phyloP scores from a whole-genome alignment of 768 basidiomycete genomes.

The Tricholoma sp. region DNA sequence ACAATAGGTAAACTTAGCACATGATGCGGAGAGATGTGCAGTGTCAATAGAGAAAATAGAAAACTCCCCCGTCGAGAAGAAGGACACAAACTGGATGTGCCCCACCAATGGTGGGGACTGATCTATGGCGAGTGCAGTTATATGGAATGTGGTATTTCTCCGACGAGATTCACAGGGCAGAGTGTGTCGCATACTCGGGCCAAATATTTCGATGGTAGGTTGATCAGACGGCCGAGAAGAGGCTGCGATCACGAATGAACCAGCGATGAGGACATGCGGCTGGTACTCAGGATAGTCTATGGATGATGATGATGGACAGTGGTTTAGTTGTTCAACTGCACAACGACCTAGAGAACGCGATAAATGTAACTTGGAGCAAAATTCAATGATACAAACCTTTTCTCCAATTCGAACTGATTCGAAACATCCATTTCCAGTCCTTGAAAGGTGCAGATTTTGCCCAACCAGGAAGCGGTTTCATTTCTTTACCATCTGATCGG shows the following conservation, averaged over 20 bases:
- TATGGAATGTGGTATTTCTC: constrained; percentile 25
- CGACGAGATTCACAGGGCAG: constrained; percentile 39
- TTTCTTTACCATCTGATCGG: constrained; percentile 51
- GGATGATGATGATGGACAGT: constrained; percentile 3
- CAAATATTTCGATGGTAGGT: constrained; percentile 35
- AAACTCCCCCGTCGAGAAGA: constrained; percentile 69
- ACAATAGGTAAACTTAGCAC: constrained; percentile 42
- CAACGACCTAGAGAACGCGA: constrained; percentile 54
- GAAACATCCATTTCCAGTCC: constrained; percentile 87
- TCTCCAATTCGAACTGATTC: constrained; percentile 79
- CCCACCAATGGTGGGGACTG: constrained; percentile 56
- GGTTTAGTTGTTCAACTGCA: constrained; percentile 34
- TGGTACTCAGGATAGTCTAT: constrained; percentile 9
- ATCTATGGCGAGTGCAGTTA: constrained; percentile 69
- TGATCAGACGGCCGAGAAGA: constrained; percentile 33
- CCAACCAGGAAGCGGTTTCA: constrained; percentile 55
- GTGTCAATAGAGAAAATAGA: constrained; percentile 51
- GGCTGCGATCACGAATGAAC: constrained; percentile 54
- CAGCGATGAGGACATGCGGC: constrained; percentile 53
- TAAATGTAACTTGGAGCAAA: constrained; percentile 2
- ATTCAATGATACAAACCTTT: constrained; percentile 45
- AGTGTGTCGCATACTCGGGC: constrained; percentile 28
- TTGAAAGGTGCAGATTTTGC: constrained; percentile 34
- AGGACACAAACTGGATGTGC: constrained; percentile 46
- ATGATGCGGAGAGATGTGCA: constrained; percentile 33